phyloP scores from a whole-genome alignment of 441 rosid genomes.

The Croton laevigatus region DNA sequence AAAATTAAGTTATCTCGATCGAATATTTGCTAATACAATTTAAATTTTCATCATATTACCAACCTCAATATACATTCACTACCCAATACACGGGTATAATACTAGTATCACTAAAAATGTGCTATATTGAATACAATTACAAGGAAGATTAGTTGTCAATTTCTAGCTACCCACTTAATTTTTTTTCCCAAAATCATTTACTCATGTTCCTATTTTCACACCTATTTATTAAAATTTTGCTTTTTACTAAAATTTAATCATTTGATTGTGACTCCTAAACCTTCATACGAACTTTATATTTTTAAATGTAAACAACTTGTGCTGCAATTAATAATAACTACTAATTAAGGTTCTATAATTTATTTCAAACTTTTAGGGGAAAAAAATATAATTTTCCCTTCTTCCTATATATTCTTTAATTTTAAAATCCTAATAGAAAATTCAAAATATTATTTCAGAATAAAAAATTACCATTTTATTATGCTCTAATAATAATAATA shows the following conservation, averaged over 20 bases:
- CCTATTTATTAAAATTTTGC: neutral
- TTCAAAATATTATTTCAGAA: no score
- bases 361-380: no score
- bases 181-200: neutral
- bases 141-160: constrained; percentile 1
- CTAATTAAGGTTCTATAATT: neutral
- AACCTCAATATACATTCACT: no score
- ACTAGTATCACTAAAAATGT: no score
- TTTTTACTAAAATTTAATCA: neutral
- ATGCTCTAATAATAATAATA: no score
- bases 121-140: neutral
- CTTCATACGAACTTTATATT: neutral
- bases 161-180: neutral
- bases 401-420: no score
- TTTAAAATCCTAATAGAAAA: no score
- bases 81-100: no score
- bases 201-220: neutral
- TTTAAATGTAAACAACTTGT: neutral
- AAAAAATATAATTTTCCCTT: neutral
- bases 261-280: neutral
- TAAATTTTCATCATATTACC: no score
- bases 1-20: no score
- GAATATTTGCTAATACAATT: no score
- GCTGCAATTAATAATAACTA: no score
- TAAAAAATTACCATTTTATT: neutral